Conservation (phyloP, 164 flowering plant species). For the Pachysandra terminalis region DNA sequence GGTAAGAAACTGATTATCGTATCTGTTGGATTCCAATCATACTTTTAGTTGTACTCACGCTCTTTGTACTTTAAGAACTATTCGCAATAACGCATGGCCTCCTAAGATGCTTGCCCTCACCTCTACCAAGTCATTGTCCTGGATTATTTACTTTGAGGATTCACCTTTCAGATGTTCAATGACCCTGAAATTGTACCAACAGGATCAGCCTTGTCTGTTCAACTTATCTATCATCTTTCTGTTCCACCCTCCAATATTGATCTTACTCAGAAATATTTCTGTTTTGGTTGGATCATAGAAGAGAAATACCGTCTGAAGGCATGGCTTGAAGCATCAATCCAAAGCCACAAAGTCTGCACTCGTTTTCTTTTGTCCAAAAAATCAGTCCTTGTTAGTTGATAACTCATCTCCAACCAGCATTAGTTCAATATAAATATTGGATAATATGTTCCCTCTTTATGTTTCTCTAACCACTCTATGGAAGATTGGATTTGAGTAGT, state of each 20-base stretch:
- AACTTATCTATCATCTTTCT: background rate
- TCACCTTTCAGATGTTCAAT: background rate
- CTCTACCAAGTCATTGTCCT: background rate
- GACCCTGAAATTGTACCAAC: background rate
- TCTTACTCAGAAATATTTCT: background rate
- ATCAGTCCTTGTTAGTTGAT: too few species aligned
- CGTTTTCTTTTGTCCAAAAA: too few species aligned
- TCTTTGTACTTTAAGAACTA: background rate
- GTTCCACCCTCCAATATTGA: background rate
- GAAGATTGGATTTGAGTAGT: too few species aligned
- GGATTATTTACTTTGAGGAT: background rate
- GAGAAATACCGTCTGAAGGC: too few species aligned
- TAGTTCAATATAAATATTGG: too few species aligned
- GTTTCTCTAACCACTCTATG: too few species aligned
- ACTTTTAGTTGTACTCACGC: background rate
- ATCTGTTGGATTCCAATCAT: background rate
- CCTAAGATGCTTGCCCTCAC: background rate
- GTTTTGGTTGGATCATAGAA: too few species aligned
- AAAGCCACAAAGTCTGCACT: too few species aligned
- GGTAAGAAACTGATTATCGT: constrained; percentile 41
- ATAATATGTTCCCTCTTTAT: too few species aligned
- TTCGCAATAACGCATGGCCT: background rate
- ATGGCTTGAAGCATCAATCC: too few species aligned
- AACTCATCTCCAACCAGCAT: too few species aligned
- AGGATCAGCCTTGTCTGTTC: background rate